These are phyloP conservation scores for Spinellus fusiger DNA, from an alignment of 192 early-diverging fungal genomes.

Conservation along the genomic window DNA sequence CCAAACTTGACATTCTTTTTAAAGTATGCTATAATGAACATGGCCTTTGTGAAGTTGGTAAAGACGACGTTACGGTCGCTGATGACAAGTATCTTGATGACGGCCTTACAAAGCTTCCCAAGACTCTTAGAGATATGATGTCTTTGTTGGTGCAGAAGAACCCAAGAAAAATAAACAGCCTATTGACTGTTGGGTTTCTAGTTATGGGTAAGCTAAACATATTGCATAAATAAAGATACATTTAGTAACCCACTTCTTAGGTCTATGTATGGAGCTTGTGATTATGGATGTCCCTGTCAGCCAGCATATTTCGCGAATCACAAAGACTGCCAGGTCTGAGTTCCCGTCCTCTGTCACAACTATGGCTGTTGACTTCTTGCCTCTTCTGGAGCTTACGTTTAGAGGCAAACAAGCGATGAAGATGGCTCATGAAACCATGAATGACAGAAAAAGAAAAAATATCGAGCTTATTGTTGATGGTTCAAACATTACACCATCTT, in stretches of 20 bases:
- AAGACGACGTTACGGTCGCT: background rate
- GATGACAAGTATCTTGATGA: background rate
- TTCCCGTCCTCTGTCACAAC: background rate
- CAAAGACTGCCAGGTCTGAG: background rate
- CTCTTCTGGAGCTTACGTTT: background rate
- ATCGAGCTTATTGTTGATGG: background rate
- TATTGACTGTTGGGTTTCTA: no score
- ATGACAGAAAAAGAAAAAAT: background rate
- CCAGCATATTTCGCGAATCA: background rate
- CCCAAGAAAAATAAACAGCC: background rate
- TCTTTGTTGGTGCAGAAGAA: background rate
- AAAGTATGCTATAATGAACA: background rate
- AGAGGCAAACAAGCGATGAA: background rate
- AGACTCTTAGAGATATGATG: background rate
- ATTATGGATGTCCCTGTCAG: background rate
- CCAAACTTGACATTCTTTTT: background rate
- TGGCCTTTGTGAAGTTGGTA: background rate
- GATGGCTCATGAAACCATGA: background rate
- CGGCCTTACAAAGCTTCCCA: constrained; percentile 2
- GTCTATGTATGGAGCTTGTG: background rate
- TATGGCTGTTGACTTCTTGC: background rate
- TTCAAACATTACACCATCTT: background rate
- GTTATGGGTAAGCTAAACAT: no score
- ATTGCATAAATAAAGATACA: background rate
- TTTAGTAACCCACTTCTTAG: background rate